phyloP scores from a whole-genome alignment of 2,329 filamentous ascomycete genomes.

The Colletotrichum lupini region DNA sequence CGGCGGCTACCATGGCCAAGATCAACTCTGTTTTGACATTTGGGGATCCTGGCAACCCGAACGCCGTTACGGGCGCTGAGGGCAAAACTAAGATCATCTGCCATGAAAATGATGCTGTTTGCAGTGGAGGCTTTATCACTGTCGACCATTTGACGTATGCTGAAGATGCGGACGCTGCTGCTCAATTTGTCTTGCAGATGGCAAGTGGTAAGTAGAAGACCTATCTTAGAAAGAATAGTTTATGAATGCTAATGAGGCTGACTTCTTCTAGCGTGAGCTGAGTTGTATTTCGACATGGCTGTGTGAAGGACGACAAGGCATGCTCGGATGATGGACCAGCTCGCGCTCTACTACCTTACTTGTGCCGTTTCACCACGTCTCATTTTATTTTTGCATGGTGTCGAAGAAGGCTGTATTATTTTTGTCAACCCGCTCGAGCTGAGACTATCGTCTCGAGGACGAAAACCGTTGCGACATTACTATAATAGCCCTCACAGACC shows the following conservation, averaged over 20 bases:
- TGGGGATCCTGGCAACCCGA: conserved; percentile 41
- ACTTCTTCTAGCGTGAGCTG: not conserved
- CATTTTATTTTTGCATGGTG: no score
- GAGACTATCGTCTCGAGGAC: not conserved
- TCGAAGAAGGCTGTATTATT: no score
- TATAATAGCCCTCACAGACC: not conserved
- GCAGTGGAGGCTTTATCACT: conserved; percentile 42
- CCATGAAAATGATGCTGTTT: conserved; percentile 42
- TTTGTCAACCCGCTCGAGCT: not conserved
- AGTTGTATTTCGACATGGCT: not conserved
- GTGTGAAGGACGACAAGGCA: not conserved
- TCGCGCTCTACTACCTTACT: not conserved
- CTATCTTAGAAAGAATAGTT: not conserved
- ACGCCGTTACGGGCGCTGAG: conserved; percentile 36
- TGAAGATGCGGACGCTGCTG: conserved; percentile 38
- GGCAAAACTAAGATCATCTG: conserved; percentile 40
- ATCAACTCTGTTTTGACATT: conserved; percentile 44
- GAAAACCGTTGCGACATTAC: not conserved
- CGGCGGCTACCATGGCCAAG: conserved; percentile 38
- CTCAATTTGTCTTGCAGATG: conserved; percentile 38
- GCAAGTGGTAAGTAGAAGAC: not conserved
- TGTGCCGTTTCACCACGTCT: not conserved
- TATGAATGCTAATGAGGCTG: not conserved
- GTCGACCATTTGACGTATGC: conserved; percentile 43
- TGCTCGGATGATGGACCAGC: not conserved